phyloP scores from a whole-genome alignment of 176 grass and related monocot genomes.

The Triticum turgidum region DNA sequence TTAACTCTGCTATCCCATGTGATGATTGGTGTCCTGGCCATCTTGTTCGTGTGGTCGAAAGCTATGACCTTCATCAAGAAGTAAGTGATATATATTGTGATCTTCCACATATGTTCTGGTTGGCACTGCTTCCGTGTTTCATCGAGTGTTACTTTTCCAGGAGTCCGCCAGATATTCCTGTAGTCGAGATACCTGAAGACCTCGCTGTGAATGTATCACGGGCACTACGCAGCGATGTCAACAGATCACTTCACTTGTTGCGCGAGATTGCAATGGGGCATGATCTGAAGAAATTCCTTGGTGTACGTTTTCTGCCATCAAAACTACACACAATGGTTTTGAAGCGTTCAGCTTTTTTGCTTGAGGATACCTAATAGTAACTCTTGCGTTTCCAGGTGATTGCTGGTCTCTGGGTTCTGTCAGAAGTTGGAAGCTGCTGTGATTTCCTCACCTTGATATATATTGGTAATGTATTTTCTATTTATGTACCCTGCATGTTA shows the following conservation, averaged over 20 bases:
- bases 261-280: conserved; percentile 60
- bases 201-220: conserved; percentile 42
- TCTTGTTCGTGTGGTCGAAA: conserved; percentile 83
- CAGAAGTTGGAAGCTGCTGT: conserved; percentile 61
- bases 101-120: neutral
- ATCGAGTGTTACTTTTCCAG: conserved; percentile 32
- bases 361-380: neutral
- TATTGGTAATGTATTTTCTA: conserved; percentile 53
- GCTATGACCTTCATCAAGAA: conserved; percentile 70
- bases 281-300: conserved; percentile 75
- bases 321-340: neutral
- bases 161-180: conserved; percentile 59
- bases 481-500: no score
- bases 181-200: conserved; percentile 71
- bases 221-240: conserved; percentile 58
- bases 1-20: conserved; percentile 68
- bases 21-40: conserved; percentile 57
- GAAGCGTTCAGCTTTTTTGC: neutral
- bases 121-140: neutral
- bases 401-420: conserved; percentile 71
- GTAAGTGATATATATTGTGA: conserved; percentile 20
- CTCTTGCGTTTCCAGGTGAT: conserved; percentile 51
- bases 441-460: conserved; percentile 91
- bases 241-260: conserved; percentile 53
- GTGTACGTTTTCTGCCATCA: conserved; percentile 33